Base-by-base conservation (phyloP, 257 asterid species). In the Rubia yunnanensis region DNA sequence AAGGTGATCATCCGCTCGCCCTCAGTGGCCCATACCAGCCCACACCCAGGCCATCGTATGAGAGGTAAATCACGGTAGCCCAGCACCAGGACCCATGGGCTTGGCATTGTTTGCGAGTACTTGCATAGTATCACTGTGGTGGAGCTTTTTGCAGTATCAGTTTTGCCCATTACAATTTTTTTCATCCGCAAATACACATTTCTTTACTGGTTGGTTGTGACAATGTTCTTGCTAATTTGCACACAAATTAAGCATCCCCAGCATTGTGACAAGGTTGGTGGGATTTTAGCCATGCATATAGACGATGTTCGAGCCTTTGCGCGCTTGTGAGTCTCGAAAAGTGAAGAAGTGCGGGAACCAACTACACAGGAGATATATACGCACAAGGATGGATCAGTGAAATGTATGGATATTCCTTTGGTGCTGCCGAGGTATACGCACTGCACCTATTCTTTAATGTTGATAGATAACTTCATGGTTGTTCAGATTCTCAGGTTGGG, bases 401-500 rank as follows among this genome's bases (percentile, higher is more conserved):
- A 80, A 94, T 94, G 99, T 89, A 88, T 74, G 99, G 99, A 31
- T 94, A 94, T 82, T 94, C 99, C 38, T 94, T 87, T 79, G 99
- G 99, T 6, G 99, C 96, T 56, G 96, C 97, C 1, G 96, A 92
- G 97, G 99, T 81, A 78, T 28, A 39, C 39, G 53, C 41, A 53
- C 41, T 65, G 14, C 44, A 11, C 53, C 15, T n/a, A 30, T 23
- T 36, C 18, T 15, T 27, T 61, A 53, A n/a, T n/a, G 32, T 48
- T 41, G 52, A 31, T 60, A 36, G 31, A 26, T 38, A 4, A 32
- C 61, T 46, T 18, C 17, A 53, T 77, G 71, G 70, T 73, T 65
- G 36, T 7, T 82, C 78, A 76, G 55, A 69, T 78, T 57, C 27
- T 72, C 88, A 92, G 99, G 99, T 92, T 76, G 95, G 96, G 31